Base-by-base conservation (phyloP, 352 stramenopile species). In the Phytophthora palmivora region DNA sequence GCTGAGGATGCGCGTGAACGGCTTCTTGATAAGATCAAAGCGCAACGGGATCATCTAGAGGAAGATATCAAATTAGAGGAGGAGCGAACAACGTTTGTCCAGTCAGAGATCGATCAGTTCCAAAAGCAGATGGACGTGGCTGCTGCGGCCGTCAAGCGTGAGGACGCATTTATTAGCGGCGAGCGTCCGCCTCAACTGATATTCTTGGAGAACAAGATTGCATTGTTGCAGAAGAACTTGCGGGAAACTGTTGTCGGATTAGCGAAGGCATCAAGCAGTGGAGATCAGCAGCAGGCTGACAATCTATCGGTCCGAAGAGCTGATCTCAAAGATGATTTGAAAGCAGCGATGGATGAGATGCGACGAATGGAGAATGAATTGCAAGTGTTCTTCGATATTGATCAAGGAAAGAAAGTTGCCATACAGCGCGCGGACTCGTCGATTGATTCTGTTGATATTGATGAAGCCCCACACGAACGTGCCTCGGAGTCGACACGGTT, bases 111-210 rank as follows among this genome's bases (percentile, higher is more conserved):
- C 10, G 24, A 84, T 6, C 79, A 89, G 55, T 87, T 92, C 43
- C 70, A 76, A 38, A 75, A 69, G 11, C 80, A 94, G 47, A 87
- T 92, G 76, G 66, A 78, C n/a, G 78, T 74, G 32, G 82, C 79
- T 12, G 68, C 83, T 37, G 77, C 79, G 24, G 79, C 82, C 0
- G 87, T 83, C 5, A 88, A 82, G 59, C 78, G 84, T 22, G 84
- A 93, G 45, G 80, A 92, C 58, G 83, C 87, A 21, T 78, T 94
- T 45, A 89, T 94, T 63, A 92, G 83, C 43, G 86, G 86, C 10
- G 81, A 91, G 39, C 87, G 85, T 52, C 80, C 83, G 4, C 86
- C 86, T 15, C 83, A 92, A 54, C 70, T 90, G 38, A 88, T 94
- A 44, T 91, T 88, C 46, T 53, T 91, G 38, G 86, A 94, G 57